Evolutionary conservation across 2,329 filamentous ascomycete species (phyloP).

Genomic region (Fusarium xyrophilum): DNA sequence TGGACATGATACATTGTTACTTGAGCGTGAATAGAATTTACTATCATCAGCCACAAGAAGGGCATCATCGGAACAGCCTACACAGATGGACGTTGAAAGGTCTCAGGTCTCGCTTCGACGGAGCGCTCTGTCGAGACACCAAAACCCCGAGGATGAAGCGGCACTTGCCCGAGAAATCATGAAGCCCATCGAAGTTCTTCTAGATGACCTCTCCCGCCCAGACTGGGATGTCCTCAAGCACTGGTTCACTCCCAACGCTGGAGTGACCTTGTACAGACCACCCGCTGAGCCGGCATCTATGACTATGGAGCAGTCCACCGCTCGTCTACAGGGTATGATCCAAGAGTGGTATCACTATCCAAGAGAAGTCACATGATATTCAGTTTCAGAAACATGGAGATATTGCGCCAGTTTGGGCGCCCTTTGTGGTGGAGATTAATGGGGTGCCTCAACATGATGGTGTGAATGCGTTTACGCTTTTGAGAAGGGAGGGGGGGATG

Average conservation of each 20-base stretch:
- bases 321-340: constrained; percentile 10
- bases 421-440: constrained; percentile 21
- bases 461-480: constrained; percentile 1
- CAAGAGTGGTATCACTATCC: neutral
- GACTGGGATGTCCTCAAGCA: constrained; percentile 8
- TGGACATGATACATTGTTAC: neutral
- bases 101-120: constrained; percentile 3
- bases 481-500: neutral
- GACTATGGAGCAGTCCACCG: constrained; percentile 22
- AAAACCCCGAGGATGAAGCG: neutral
- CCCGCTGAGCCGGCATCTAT: neutral
- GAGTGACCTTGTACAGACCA: constrained; percentile 2
- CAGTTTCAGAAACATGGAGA: constrained; percentile 1
- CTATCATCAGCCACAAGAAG: constrained; percentile 1
- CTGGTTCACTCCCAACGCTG: constrained; percentile 12
- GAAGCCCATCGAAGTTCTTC: constrained; percentile 11
- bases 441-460: neutral
- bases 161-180: neutral
- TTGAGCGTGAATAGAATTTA: constrained; percentile 8
- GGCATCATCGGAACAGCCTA: constrained; percentile 1
- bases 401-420: constrained; percentile 18
- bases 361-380: constrained; percentile 8
- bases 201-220: constrained; percentile 13
- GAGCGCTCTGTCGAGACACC: neutral
- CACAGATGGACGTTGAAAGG: constrained; percentile 7